Percentiles rank a stretch among this genome's conserved stretches.
These are phyloP conservation scores for Porphyrellus sp. DNA, from an alignment of 1,284 basidiomycete genomes.

Conservation along the genomic window DNA sequence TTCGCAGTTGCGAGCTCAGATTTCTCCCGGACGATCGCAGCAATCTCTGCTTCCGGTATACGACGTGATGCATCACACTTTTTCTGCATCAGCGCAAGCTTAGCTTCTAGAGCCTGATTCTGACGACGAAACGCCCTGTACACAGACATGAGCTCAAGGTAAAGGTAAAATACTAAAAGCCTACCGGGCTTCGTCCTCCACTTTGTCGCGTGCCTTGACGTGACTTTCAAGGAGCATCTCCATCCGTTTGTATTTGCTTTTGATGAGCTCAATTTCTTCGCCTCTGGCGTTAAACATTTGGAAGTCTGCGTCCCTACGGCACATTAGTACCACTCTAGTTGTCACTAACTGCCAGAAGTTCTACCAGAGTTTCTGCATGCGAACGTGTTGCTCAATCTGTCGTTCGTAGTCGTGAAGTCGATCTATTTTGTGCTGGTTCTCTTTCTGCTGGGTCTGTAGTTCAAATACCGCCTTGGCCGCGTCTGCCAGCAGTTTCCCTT, in stretches of 20 bases:
- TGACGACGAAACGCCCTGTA: conserved; percentile 52
- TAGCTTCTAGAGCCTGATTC: conserved; percentile 58
- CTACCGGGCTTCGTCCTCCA: conserved; percentile 57
- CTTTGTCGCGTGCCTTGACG: conserved; percentile 46
- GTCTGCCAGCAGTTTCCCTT: conserved; percentile 61
- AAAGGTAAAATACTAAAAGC: conserved; percentile 16
- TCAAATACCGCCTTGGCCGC: conserved; percentile 58
- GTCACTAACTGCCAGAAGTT: conserved; percentile 11
- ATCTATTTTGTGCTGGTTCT: conserved; percentile 70
- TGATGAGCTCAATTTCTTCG: conserved; percentile 53
- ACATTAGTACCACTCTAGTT: conserved; percentile 3
- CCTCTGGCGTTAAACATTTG: conserved; percentile 63
- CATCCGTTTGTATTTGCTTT: conserved; percentile 60
- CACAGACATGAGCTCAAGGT: conserved; percentile 11
- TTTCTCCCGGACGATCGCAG: conserved; percentile 45
- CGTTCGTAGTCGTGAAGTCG: conserved; percentile 68
- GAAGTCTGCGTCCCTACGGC: conserved; percentile 67
- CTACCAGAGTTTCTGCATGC: conserved; percentile 69
- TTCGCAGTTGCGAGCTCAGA: conserved; percentile 46
- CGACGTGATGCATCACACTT: conserved; percentile 38
- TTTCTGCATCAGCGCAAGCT: conserved; percentile 39
- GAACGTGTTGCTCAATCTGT: conserved; percentile 68
- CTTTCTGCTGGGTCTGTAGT: conserved; percentile 64
- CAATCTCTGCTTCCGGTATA: conserved; percentile 39
- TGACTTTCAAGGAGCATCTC: conserved; percentile 57